These are phyloP conservation scores for Schrenkiella parvula DNA, from an alignment of 345 rosid species.

Conservation along the genomic window DNA sequence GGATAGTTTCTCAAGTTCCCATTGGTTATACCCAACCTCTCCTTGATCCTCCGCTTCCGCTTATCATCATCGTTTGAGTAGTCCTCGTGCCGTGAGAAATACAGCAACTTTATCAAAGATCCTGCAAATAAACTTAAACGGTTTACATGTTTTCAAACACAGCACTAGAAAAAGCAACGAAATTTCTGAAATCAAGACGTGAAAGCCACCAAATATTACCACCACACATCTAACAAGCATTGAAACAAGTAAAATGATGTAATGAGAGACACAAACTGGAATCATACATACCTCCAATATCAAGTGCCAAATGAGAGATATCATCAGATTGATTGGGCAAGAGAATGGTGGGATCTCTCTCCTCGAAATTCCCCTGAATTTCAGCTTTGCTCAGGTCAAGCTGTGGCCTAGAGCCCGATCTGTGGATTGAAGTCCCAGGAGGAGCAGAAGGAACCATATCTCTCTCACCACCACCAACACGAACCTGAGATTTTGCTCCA, in stretches of 20 bases:
- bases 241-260: background rate
- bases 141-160: background rate
- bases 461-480: constrained; percentile 43
- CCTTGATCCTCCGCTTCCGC: constrained; percentile 68
- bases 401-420: constrained; percentile 94
- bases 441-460: constrained; percentile 57
- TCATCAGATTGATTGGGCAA: constrained; percentile 99
- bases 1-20: constrained; percentile 89
- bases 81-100: constrained; percentile 96
- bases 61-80: constrained; percentile 53
- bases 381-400: constrained; percentile 97
- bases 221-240: background rate
- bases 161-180: background rate
- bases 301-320: constrained; percentile 91
- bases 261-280: background rate
- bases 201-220: background rate
- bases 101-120: constrained; percentile 89
- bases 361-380: constrained; percentile 89
- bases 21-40: constrained; percentile 71
- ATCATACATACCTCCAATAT: constrained; percentile 78
- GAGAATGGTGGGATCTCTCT: constrained; percentile 87
- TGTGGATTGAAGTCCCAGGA: constrained; percentile 59
- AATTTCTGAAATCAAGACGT: background rate
- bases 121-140: constrained; percentile 47
- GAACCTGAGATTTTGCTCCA: constrained; percentile 24